phyloP scores from a whole-genome alignment of 83 land plant species.

The Diphasiastrum complanatum region DNA sequence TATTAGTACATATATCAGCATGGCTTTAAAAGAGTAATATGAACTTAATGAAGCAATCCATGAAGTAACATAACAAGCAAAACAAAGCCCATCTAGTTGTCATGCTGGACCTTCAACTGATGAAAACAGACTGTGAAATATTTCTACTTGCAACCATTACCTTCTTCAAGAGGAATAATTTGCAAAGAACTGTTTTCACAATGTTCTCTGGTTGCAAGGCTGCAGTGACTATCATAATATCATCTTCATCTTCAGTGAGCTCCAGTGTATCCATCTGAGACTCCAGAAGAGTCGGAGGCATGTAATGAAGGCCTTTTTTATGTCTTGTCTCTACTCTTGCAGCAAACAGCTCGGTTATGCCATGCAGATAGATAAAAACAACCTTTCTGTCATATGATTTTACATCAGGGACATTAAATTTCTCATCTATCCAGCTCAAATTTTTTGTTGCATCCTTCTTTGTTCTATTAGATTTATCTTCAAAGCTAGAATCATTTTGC shows the following conservation, averaged over 20 bases:
- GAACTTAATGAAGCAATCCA: too few species aligned
- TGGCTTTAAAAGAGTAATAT: too few species aligned
- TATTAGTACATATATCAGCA: too few species aligned
- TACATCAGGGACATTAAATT: not conserved
- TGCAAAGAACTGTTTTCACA: too few species aligned
- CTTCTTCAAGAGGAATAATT: too few species aligned
- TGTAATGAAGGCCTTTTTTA: constrained; percentile 62
- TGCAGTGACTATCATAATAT: constrained; percentile 47
- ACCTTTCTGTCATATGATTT: constrained; percentile 18
- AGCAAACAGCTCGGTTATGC: constrained; percentile 41
- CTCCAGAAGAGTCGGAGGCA: constrained; percentile 57
- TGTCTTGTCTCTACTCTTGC: constrained; percentile 41
- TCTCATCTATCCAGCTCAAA: constrained; percentile 8
- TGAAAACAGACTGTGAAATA: too few species aligned
- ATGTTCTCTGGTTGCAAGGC: constrained; percentile 36
- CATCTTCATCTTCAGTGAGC: constrained; percentile 47
- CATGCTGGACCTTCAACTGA: too few species aligned
- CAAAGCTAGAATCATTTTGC: not conserved
- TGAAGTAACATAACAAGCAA: too few species aligned
- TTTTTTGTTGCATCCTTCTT: constrained; percentile 3
- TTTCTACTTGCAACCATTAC: too few species aligned
- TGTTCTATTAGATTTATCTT: not conserved
- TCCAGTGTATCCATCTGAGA: constrained; percentile 64
- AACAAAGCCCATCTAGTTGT: too few species aligned
- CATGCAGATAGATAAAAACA: constrained; percentile 59